Evolutionary conservation across 2,329 filamentous ascomycete genomes (phyloP), one percentile per base, ranked within the genome.

Genomic region (Ceratocystiopsis sp.): DNA sequence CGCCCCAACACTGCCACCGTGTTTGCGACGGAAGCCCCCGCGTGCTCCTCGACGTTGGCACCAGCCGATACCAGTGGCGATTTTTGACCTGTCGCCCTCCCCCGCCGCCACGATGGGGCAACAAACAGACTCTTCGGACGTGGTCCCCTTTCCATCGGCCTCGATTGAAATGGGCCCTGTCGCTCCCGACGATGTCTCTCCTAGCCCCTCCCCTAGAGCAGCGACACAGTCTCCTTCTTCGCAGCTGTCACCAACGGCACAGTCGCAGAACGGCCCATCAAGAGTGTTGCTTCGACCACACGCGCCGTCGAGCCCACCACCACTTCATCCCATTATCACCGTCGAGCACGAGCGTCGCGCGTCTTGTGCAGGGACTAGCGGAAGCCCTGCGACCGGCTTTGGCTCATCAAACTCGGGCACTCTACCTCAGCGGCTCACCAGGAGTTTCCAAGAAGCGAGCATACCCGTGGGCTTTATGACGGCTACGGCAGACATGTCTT

Each of bases 381-480:
- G 40, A 32, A 39, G 40, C 47, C 41, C 43, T 29, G 25, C 25
- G 10, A 29, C 25, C 9, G 25, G 25, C 6, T 29, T 29, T 10
- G 25, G 25, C 25, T 29, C 25, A 11, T 2, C 10, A 11, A 8
- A 29, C 40, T 19, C 42, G 15, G 44, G 38, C 12, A 44, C 41
- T 16, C 18, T 48, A 4, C 21, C 45, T 14, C 46, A 46, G 3
- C 45, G 50, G 32, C 43, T 55, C 8, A 51, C 51, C 15, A 50
- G 50, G 32, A 49, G 42, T 25, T 70, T 72, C 46, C 59, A 61
- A 43, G 60, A 65, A 39, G 70, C 68, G 6, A 61, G 60, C 13
- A 57, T 64, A 12, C 68, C 66, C 2, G 59, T 58, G 40, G 66
- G 67, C 12, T 68, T 71, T 51, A 61, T 64, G 46, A 62, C 66